phyloP scores from a whole-genome alignment of 768 basidiomycete species.

The Tricholoma sp. region DNA sequence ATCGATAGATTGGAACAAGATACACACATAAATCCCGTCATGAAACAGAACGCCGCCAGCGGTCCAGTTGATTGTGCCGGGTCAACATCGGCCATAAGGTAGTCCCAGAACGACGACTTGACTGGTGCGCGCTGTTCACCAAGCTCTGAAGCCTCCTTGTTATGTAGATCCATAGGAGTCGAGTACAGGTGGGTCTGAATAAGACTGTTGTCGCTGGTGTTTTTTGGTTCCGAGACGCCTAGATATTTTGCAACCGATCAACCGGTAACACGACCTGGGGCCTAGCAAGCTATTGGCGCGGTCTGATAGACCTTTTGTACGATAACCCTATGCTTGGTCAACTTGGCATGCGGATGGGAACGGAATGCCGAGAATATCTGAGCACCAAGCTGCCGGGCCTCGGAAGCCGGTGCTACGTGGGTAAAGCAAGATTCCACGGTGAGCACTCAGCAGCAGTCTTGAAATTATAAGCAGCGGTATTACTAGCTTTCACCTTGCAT shows the following conservation, averaged over 20 bases:
- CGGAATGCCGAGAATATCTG: background rate
- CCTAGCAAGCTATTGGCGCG: background rate
- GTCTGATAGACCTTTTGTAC: background rate
- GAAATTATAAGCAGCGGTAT: too few relatives aligned
- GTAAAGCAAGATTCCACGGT: too few relatives aligned
- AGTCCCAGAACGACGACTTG: conserved; percentile 28
- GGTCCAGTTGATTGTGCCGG: conserved; percentile 45
- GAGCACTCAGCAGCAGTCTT: too few relatives aligned
- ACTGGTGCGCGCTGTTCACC: background rate
- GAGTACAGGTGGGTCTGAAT: background rate
- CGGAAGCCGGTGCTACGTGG: too few relatives aligned
- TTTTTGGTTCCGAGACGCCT: background rate
- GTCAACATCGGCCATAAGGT: conserved; percentile 45
- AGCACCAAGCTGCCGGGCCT: background rate
- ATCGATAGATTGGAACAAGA: background rate
- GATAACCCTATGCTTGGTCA: background rate
- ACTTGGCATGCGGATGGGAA: background rate
- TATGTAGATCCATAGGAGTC: background rate
- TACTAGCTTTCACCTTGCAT: too few relatives aligned
- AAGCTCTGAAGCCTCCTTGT: background rate
- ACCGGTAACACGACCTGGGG: background rate
- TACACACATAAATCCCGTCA: conserved; percentile 75
- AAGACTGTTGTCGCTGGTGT: background rate
- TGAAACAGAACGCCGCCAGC: conserved; percentile 65
- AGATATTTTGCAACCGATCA: background rate